Base-by-base conservation (phyloP, 2,329 filamentous ascomycete genomes). In the Exutisphaerella laricina region DNA sequence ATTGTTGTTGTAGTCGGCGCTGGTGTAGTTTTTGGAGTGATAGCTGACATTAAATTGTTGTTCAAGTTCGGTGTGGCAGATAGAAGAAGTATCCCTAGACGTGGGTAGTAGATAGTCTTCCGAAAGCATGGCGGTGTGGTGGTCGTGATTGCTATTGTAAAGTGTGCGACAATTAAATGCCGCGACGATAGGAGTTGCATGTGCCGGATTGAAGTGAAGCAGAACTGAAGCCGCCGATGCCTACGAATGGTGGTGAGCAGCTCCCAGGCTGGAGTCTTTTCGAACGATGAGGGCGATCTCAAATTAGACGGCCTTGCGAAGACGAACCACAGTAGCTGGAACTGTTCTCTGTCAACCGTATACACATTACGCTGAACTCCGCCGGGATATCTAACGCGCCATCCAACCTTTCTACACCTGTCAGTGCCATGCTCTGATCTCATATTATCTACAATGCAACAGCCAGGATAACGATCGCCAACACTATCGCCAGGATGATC, bases 381-480 rank as follows among this genome's bases (percentile, higher is more conserved):
- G 23, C 20, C 33, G 23, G 23, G 18, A 12, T 12, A 35, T 20
- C 8, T 20, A 17, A 14, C 6, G 23, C n/a, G 31, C 33, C 10
- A n/a, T n/a, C n/a, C n/a, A n/a, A n/a, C n/a, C n/a, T n/a, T n/a
- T n/a, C n/a, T n/a, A n/a, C n/a, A n/a, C n/a, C n/a, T n/a, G n/a
- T n/a, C n/a, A n/a, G n/a, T n/a, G n/a, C n/a, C n/a, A n/a, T n/a
- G n/a, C 26, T 17, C 18, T 13, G 14, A 4, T 12, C 3, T 10
- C 32, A 10, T 20, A 20, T 9, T 50, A 42, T 94, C 45, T 85
- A 84, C 57, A 95, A 63, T 39, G 88, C 80, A 39, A 90, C 85
- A 10, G 92, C 94, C 55, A 98, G 69, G 46, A 98, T 74, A 32
- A 98, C 82, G 55, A 98, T 88, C 3, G 88, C 84, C 58, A 97